Evolutionary conservation across 2,329 filamentous ascomycete species (phyloP).

Genomic region (Penicillium sclerotiorum): DNA sequence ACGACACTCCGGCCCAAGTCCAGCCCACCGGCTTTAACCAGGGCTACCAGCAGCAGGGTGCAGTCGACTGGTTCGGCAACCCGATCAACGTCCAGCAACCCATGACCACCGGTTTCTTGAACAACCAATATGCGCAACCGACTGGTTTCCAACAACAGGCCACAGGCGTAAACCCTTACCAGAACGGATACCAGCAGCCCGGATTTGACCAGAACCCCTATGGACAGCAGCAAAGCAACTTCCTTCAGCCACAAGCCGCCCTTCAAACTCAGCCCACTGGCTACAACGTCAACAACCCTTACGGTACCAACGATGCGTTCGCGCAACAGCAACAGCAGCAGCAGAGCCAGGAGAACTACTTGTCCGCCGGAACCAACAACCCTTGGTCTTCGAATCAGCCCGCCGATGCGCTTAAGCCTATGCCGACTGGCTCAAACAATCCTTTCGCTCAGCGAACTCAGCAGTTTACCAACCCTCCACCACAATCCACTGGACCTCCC

Average conservation of each 20-base stretch:
- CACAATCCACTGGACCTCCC: constrained; percentile 62
- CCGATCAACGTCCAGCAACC: constrained; percentile 77
- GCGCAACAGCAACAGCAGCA: constrained; percentile 46
- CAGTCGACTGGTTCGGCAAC: constrained; percentile 97
- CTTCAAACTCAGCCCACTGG: constrained; percentile 62
- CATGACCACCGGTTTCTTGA: constrained; percentile 68
- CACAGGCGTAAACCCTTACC: constrained; percentile 70
- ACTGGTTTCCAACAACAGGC: constrained; percentile 68
- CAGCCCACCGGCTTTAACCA: constrained; percentile 92
- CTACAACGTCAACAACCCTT: constrained; percentile 62
- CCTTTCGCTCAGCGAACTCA: constrained; percentile 76
- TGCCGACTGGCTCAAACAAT: constrained; percentile 95
- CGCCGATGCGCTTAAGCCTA: constrained; percentile 69
- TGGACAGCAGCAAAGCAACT: constrained; percentile 41
- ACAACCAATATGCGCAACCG: constrained; percentile 72
- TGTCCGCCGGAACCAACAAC: constrained; percentile 86
- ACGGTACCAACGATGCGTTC: constrained; percentile 45
- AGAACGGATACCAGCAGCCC: constrained; percentile 69
- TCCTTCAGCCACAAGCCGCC: constrained; percentile 54
- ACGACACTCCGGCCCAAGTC: constrained; percentile 71
- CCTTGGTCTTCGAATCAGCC: constrained; percentile 75
- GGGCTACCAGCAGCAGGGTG: constrained; percentile 94
- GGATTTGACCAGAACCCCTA: constrained; percentile 61
- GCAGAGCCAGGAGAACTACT: constrained; percentile 60
- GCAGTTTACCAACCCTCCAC: constrained; percentile 50